Conservation (phyloP, 257 asterid genomes). For the Solanum clarkiae region DNA sequence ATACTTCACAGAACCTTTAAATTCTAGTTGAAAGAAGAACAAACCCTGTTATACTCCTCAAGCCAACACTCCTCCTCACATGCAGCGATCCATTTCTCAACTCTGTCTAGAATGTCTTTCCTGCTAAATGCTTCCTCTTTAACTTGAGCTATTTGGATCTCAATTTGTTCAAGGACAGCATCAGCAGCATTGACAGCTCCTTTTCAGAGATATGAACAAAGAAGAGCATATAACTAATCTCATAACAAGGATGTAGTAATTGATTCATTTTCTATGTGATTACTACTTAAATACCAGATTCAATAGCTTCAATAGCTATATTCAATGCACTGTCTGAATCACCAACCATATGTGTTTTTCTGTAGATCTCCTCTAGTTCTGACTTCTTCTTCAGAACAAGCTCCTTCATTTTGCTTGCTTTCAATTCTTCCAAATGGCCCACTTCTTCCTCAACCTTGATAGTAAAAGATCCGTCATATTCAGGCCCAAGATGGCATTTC, state of each 20-base stretch:
- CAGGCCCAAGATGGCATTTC: neutral
- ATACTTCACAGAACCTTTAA: constrained; percentile 4
- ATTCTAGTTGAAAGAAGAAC: constrained; percentile 1
- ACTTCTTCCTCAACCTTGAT: constrained; percentile 82
- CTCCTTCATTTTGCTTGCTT: constrained; percentile 91
- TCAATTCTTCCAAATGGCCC: constrained; percentile 73
- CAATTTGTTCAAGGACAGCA: constrained; percentile 77
- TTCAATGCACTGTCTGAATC: constrained; percentile 49
- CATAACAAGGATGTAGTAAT: neutral
- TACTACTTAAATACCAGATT: constrained; percentile 47
- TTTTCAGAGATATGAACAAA: constrained; percentile 13
- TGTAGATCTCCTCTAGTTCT: constrained; percentile 79
- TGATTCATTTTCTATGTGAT: neutral
- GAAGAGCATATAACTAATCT: constrained; percentile 1
- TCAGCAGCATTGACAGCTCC: constrained; percentile 74
- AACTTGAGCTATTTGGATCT: constrained; percentile 65
- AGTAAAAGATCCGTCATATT: neutral
- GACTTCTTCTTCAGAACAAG: constrained; percentile 86
- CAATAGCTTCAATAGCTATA: constrained; percentile 60
- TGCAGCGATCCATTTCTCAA: constrained; percentile 95
- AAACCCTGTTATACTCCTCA: constrained; percentile 91
- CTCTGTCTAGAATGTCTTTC: constrained; percentile 91
- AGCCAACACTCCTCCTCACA: constrained; percentile 99
- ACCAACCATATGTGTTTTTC: constrained; percentile 67
- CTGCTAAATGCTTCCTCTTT: constrained; percentile 87